Evolutionary conservation across 1,139 yeast genomes (phyloP).

Genomic region (Spathaspora sp.): DNA sequence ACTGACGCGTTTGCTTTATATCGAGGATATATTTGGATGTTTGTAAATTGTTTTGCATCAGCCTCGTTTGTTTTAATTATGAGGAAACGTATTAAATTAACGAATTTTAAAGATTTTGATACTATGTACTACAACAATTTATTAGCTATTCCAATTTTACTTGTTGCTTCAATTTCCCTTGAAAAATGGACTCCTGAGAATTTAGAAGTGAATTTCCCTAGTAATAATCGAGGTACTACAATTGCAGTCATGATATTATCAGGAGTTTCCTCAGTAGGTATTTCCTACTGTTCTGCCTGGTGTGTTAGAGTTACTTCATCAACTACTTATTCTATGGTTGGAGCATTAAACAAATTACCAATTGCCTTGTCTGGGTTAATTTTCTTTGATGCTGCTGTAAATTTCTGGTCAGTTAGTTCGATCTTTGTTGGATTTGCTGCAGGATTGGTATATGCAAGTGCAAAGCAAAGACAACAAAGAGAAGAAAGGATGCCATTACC

Average conservation of each 20-base stretch:
- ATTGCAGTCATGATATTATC: conserved; percentile 84
- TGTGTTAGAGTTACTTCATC: conserved; percentile 98
- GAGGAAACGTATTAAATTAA: conserved; percentile 96
- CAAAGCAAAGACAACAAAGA: conserved; percentile 71
- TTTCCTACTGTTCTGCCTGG: conserved; percentile 99
- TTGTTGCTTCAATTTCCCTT: conserved; percentile 67
- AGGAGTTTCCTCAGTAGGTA: conserved; percentile 92
- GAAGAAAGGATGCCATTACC: conserved; percentile 15
- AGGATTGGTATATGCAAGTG: conserved; percentile 92
- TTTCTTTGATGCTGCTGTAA: conserved; percentile 92
- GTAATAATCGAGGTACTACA: conserved; percentile 62
- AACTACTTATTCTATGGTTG: conserved; percentile 98
- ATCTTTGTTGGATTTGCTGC: conserved; percentile 91
- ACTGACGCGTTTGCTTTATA: conserved; percentile 51
- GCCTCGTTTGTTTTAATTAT: conserved; percentile 91
- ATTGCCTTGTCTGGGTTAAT: conserved; percentile 92
- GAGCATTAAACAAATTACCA: conserved; percentile 97
- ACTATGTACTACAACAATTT: conserved; percentile 98
- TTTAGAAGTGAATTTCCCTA: conserved; percentile 74
- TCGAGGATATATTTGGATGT: conserved; percentile 96
- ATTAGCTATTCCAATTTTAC: conserved; percentile 84
- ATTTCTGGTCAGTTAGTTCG: conserved; percentile 87
- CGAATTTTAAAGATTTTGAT: conserved; percentile 96
- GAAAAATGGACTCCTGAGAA: conserved; percentile 94
- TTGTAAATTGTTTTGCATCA: conserved; percentile 86